A percentile compares a stretch with the other conserved stretches of the same genome.
These are phyloP conservation scores for Vigna nakashimae DNA, from an alignment of 306 rosid genomes.

Conservation along the genomic window DNA sequence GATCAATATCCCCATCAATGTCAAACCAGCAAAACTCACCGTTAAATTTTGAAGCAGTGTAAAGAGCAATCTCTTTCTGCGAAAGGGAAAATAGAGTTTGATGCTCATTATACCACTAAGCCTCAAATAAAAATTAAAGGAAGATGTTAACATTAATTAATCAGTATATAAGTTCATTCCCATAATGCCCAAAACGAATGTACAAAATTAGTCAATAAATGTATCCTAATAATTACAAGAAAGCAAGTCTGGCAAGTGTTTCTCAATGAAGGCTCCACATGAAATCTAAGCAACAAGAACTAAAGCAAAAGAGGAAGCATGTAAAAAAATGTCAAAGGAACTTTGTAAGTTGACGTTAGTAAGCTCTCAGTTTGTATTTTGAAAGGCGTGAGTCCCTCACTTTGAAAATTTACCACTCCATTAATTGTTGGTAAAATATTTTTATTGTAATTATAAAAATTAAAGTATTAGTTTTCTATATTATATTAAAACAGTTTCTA, in stretches of 20 bases:
- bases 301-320: slow-evolving; percentile 9
- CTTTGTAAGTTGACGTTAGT: slow-evolving; percentile 18
- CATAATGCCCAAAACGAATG: slow-evolving; percentile 8
- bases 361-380: neutral
- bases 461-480: no score
- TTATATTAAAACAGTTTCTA: no score
- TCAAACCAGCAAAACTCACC: slow-evolving; percentile 84
- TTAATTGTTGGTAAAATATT: no score
- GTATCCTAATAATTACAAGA: neutral
- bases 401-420: no score
- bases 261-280: slow-evolving; percentile 14
- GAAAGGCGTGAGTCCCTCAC: slow-evolving; percentile 24
- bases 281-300: slow-evolving; percentile 21
- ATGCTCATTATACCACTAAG: slow-evolving; percentile 34
- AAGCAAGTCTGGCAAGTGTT: neutral
- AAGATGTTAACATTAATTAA: slow-evolving; percentile 11
- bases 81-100: slow-evolving; percentile 42
- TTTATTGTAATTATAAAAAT: no score
- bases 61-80: slow-evolving; percentile 96
- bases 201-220: no score
- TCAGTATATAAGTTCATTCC: slow-evolving; percentile 21
- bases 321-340: neutral
- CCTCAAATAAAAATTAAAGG: slow-evolving; percentile 39
- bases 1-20: slow-evolving; percentile 86
- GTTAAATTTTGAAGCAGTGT: slow-evolving; percentile 83